Percentiles rank a stretch among this genome's conserved stretches.
Evolutionary conservation across 169 alveolate species (phyloP).

Genomic region (Neospora caninum): DNA sequence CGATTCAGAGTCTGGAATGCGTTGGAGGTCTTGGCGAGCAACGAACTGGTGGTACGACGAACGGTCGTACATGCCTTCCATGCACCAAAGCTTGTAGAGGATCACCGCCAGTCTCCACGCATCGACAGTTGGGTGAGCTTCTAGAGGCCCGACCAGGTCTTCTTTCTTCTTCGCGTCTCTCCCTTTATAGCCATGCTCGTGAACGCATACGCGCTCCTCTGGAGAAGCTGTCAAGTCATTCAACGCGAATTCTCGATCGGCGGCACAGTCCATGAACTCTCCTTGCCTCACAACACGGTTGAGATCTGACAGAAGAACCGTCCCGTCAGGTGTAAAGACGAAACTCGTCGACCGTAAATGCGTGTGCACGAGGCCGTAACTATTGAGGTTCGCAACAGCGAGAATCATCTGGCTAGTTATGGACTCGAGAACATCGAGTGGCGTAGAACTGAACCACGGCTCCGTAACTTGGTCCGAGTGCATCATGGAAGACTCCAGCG

Average conservation of each 20-base stretch:
- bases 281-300: not conserved
- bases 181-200: conserved; percentile 8
- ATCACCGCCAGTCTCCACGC: not conserved
- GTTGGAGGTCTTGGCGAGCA: not conserved
- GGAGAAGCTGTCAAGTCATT: conserved; percentile 24
- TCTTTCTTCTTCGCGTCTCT: not conserved
- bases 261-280: not conserved
- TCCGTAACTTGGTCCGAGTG: conserved; percentile 13
- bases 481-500: not conserved
- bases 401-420: conserved; percentile 2
- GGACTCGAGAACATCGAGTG: not conserved
- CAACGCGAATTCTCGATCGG: not conserved
- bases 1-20: not conserved
- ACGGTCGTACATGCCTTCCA: not conserved
- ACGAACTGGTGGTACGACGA: not conserved
- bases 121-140: not conserved
- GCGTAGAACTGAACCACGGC: not conserved
- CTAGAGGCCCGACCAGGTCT: not conserved
- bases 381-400: not conserved
- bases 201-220: not conserved
- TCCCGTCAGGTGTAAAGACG: not conserved
- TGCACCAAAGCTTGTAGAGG: not conserved
- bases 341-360: not conserved
- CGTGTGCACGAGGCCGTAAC: conserved; percentile 14
- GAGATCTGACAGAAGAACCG: not conserved